These are phyloP conservation scores for Closterium sp. DNA, from an alignment of 139 green algal genomes.

Conservation along the genomic window DNA sequence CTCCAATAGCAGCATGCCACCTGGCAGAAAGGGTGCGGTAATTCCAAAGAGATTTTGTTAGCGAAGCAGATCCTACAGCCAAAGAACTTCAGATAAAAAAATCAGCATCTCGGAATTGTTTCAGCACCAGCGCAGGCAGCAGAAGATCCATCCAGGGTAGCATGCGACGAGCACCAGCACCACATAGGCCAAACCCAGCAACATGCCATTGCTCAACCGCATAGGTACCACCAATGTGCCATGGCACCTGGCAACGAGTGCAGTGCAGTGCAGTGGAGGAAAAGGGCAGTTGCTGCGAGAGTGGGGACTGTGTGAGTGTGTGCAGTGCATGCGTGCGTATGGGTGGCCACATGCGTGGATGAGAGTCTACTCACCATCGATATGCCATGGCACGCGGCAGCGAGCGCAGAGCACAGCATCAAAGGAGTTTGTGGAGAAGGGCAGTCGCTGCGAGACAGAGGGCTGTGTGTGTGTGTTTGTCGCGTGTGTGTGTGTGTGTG, in stretches of 20 bases:
- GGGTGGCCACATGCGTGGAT: neutral
- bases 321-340: neutral
- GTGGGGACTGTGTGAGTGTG: neutral
- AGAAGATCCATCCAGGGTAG: no score
- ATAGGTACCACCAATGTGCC: no score
- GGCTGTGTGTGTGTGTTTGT: neutral
- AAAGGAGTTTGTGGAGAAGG: constrained; percentile 34
- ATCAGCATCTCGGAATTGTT: no score
- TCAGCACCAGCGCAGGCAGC: no score
- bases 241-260: no score
- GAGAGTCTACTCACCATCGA: neutral
- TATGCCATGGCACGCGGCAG: constrained; percentile 24
- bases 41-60: neutral
- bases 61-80: neutral
- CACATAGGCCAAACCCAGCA: no score
- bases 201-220: no score
- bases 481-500: neutral
- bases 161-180: no score
- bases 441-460: constrained; percentile 6
- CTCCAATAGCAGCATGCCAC: constrained; percentile 41
- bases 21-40: no score
- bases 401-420: constrained; percentile 26
- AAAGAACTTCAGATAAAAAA: neutral
- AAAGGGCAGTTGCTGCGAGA: no score
- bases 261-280: no score